These are phyloP conservation scores for Leishmania braziliensis DNA, from an alignment of 208 protist species.

Conservation along the genomic window DNA sequence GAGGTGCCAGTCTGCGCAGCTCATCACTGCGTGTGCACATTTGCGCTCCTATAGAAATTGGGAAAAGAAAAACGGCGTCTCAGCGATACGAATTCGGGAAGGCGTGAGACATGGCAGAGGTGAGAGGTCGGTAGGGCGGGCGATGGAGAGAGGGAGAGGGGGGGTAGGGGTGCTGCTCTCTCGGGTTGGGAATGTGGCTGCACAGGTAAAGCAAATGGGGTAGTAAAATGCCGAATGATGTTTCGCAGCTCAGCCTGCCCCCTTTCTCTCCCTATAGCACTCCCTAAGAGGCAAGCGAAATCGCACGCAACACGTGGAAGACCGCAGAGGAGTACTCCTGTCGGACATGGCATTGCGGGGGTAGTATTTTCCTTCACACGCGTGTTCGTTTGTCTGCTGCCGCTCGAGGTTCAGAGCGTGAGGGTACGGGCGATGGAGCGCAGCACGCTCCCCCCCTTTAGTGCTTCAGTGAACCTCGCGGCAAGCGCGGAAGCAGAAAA, in stretches of 20 bases:
- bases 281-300: neutral
- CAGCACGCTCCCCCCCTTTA: neutral
- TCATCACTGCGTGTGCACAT: neutral
- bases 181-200: neutral
- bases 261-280: neutral
- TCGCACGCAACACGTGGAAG: neutral
- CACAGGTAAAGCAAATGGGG: neutral
- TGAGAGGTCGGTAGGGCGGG: neutral
- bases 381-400: neutral
- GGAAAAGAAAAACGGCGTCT: no score
- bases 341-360: neutral
- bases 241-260: neutral
- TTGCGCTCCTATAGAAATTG: neutral
- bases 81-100: no score
- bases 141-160: neutral
- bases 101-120: neutral
- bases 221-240: no score
- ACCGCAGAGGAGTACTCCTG: neutral
- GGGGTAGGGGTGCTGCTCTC: neutral
- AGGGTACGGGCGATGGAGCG: neutral
- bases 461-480: no score
- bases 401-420: neutral
- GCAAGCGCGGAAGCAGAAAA: neutral
- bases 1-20: neutral
- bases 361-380: neutral